Evolutionary conservation across 169 alveolate genomes (phyloP), one percentile per base, ranked within the genome.

Genomic region (Plasmodium fragile): DNA sequence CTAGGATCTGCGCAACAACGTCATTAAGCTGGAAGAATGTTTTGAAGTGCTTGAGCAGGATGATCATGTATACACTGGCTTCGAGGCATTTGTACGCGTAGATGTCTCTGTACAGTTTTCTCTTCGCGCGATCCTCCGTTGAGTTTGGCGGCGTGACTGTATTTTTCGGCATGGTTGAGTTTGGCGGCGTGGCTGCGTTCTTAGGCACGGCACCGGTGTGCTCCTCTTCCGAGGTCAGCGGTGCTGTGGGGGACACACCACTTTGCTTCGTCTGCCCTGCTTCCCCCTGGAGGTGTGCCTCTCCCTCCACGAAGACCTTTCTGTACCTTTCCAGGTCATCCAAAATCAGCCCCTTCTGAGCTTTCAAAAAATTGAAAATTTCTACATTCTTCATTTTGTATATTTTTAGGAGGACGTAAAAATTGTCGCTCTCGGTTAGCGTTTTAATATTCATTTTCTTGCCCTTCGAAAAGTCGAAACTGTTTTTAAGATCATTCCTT

Each of bases 311-410:
- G 69, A 69, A 53, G n/a, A 10, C 16, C 53, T 75, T 81, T 81
- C 83, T 91, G 77, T 81, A 91, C 83, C 45, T 79, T 18, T 91
- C 77, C 41, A 91, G 30, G 22, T 91, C 92, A 34, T 2, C 83
- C 11, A 80, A 30, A 49, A 91, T 80, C 11, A 91, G 34, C 22
- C 43, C 75, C 75, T 80, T 69, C 75, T 91, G 94, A 49, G 55
- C 22, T 80, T 91, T 91, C 65, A 91, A 91, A 81, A 91, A 91
- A 55, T 80, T 69, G 83, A 80, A 91, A 25, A 91, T 91, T 28
- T 91, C 94, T 5, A 10, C 45, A 80, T 91, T 91, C 43, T 91
- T 91, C 94, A 91, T 91, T 91, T 72, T 91, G 75, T 81, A 91
- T 18, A 91, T 43, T 70, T 80, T 91, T 59, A 91, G 82, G 39